Evolutionary conservation across 2,329 filamentous ascomycete genomes (phyloP).

Genomic region (Stemphylium lycopersici): DNA sequence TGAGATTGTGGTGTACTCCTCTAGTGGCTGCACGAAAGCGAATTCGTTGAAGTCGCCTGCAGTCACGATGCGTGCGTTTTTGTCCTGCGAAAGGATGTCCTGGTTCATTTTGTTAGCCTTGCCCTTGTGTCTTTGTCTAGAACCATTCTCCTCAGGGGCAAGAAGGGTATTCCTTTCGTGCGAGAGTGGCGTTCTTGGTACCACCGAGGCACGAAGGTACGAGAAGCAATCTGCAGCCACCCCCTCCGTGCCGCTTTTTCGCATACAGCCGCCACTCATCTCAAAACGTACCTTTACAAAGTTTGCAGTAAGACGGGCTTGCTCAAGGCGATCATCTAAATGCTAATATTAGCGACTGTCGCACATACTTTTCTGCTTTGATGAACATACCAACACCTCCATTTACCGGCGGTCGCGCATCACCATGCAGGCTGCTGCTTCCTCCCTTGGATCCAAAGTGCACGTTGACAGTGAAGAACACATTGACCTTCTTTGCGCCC

Average conservation of each 20-base stretch:
- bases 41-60: conserved; percentile 79
- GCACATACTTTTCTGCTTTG: background rate
- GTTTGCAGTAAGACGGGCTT: conserved; percentile 63
- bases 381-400: conserved; percentile 55
- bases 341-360: conserved; percentile 4
- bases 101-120: conserved; percentile 32
- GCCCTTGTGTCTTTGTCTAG: background rate
- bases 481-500: conserved; percentile 43
- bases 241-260: conserved; percentile 16
- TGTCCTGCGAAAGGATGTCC: conserved; percentile 62
- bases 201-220: conserved; percentile 7
- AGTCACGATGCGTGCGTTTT: conserved; percentile 63
- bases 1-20: conserved; percentile 60
- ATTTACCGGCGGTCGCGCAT: conserved; percentile 70
- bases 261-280: background rate
- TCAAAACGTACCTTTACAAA: conserved; percentile 41
- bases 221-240: conserved; percentile 21
- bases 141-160: background rate
- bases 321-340: conserved; percentile 57
- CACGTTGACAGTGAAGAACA: conserved; percentile 74
- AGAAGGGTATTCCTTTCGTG: conserved; percentile 18
- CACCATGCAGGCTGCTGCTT: conserved; percentile 67
- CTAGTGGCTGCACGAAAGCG: conserved; percentile 65
- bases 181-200: conserved; percentile 22
- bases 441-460: conserved; percentile 73